Percentiles rank a stretch among this genome's conserved stretches.
Evolutionary conservation across 768 basidiomycete genomes (phyloP).

Genomic region (Russula lepida): DNA sequence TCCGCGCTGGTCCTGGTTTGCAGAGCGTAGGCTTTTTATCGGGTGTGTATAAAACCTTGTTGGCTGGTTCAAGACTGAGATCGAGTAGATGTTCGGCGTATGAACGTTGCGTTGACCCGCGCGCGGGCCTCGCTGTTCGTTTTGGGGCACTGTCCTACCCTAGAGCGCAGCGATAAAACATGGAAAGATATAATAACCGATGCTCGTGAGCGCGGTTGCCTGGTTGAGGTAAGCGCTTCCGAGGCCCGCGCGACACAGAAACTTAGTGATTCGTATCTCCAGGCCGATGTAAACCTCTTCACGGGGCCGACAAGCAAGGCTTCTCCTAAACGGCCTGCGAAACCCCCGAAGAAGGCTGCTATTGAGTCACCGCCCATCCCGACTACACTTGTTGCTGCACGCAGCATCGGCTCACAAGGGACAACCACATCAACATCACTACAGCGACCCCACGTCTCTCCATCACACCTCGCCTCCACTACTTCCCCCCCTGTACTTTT

Average conservation of each 20-base stretch:
- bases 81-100: conserved; percentile 62
- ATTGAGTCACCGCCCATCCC: not conserved
- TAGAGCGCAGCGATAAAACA: conserved; percentile 73
- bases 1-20: conserved; percentile 83
- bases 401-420: conserved; percentile 2
- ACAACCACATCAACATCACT: not conserved
- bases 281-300: conserved; percentile 36
- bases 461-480: not conserved
- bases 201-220: conserved; percentile 53
- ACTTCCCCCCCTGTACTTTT: not conserved
- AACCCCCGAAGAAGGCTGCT: conserved; percentile 1
- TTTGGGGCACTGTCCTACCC: conserved; percentile 81
- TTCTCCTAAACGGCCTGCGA: not conserved
- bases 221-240: conserved; percentile 51
- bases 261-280: conserved; percentile 6
- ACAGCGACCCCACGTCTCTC: not conserved
- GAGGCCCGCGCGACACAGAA: not conserved
- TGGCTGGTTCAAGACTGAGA: not conserved
- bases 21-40: conserved; percentile 81
- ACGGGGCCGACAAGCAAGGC: conserved; percentile 23
- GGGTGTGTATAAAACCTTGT: conserved; percentile 35
- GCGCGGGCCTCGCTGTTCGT: conserved; percentile 92
- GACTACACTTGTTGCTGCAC: conserved; percentile 11
- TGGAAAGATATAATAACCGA: conserved; percentile 77
- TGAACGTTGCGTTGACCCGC: conserved; percentile 99